Conservation (phyloP, 371 early-diverging fungal species). For the Mortierella sp. region DNA sequence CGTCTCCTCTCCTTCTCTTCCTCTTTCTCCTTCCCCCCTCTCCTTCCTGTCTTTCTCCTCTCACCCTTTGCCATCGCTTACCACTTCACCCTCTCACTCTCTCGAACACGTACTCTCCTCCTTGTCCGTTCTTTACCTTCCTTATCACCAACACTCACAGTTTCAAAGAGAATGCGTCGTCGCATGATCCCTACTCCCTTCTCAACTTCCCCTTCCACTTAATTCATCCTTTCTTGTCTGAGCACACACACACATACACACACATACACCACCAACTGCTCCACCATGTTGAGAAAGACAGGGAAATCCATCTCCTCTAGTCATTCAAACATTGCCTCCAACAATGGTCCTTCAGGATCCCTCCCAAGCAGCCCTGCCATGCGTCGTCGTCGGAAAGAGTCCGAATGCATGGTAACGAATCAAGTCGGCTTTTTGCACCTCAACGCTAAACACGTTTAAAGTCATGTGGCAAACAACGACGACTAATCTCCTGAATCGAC, state of each 20-base stretch:
- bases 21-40: neutral
- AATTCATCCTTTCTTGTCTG: neutral
- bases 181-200: neutral
- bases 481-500: neutral
- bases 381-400: conserved; percentile 48
- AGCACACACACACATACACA: neutral
- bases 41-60: neutral
- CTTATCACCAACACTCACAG: neutral
- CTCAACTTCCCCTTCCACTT: neutral
- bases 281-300: conserved; percentile 15
- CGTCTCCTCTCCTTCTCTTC: neutral
- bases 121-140: neutral
- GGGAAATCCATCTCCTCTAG: conserved; percentile 10
- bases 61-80: conserved; percentile 9
- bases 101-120: neutral
- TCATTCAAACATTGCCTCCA: conserved; percentile 7
- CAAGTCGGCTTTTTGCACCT: too few species aligned
- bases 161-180: neutral
- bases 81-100: neutral
- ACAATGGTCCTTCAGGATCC: conserved; percentile 3
- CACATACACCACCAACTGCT: neutral
- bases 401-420: conserved; percentile 32
- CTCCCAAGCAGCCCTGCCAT: conserved; percentile 33
- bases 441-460: neutral
- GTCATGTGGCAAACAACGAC: neutral